phyloP scores from a whole-genome alignment of 768 basidiomycete genomes.

The Clavaria fumosa region DNA sequence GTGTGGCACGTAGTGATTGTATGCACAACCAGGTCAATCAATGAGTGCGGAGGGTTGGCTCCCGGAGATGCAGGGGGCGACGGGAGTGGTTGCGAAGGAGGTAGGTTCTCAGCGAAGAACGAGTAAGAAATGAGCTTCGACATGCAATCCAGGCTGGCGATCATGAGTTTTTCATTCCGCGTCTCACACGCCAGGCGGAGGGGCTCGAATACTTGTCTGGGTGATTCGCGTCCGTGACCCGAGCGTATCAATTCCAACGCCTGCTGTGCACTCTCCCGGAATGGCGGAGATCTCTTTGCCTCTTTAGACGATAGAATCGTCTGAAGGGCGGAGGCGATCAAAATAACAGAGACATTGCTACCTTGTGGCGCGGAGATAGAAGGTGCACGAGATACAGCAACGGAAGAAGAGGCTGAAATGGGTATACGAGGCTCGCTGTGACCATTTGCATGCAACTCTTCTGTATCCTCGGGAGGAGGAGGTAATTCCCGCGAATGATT shows the following conservation, averaged over 20 bases:
- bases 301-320: conserved; percentile 78
- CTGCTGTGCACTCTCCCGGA: conserved; percentile 68
- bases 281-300: conserved; percentile 65
- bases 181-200: conserved; percentile 94
- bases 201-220: conserved; percentile 90
- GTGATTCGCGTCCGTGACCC: conserved; percentile 58
- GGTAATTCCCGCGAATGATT: too few species aligned
- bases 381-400: conserved; percentile 28
- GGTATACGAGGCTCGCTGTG: conserved; percentile 5
- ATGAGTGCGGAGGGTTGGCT: conserved; percentile 41
- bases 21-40: conserved; percentile 88
- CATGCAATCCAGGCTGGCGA: conserved; percentile 93
- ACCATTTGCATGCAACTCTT: conserved; percentile 4
- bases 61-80: conserved; percentile 73
- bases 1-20: conserved; percentile 88
- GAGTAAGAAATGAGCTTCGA: conserved; percentile 96
- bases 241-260: conserved; percentile 72
- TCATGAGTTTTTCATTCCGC: conserved; percentile 82
- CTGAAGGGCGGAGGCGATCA: conserved; percentile 76
- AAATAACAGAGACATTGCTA: conserved; percentile 58
- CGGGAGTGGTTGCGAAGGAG: conserved; percentile 27
- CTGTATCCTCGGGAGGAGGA: not conserved
- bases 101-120: conserved; percentile 69
- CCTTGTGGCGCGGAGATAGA: conserved; percentile 54
- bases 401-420: conserved; percentile 6